Evolutionary conservation across 2,329 filamentous ascomycete genomes (phyloP), one percentile per base, ranked within the genome.

Genomic region (Penicillium sumatraense): DNA sequence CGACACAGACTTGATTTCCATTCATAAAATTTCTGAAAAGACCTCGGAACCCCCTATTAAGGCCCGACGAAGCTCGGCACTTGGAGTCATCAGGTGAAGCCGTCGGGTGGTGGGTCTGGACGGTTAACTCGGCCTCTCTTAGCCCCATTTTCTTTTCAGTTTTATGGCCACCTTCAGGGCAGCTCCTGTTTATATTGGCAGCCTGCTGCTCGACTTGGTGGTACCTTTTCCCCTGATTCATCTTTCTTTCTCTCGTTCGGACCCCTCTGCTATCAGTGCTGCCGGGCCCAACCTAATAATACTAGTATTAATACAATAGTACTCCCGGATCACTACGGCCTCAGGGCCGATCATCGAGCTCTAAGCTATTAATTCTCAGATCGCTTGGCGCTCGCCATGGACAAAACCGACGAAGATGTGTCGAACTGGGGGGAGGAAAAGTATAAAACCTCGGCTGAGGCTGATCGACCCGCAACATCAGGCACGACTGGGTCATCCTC

Each of bases 61-160:
- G 14, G 24, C 23, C 21, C 23, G 11, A 38, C 26, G 26, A 41
- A 18, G 36, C 21, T 59, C 56, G 56, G 59, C 58, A 60, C 18
- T 53, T 60, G 18, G n/a, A 18, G 14, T 51, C 20, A 14, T 18
- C 29, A 38, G 29, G 51, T 29, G 54, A 49, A 60, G 59, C 59
- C 57, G 59, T 51, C 52, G 26, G 16, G 36, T 47, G 50, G 59
- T 62, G 59, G 57, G 59, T 60, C 59, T 36, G 52, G 18, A 60
- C 59, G 59, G 59, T 62, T 62, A 62, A 56, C 46, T 56, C 59
- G 59, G 47, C 49, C 51, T 48, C n/a, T 42, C 31, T 20, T 13
- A n/a, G 38, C 53, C 52, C 45, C 14, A 49, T 51, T 45, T 42
- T 42, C 33, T 29, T 58, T 47, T 18, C 33, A 36, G 8, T 36